A percentile compares a stretch with the other conserved stretches of the same genome.
Conservation (phyloP, 164 flowering plant species). For the Chimonanthus praecox region DNA sequence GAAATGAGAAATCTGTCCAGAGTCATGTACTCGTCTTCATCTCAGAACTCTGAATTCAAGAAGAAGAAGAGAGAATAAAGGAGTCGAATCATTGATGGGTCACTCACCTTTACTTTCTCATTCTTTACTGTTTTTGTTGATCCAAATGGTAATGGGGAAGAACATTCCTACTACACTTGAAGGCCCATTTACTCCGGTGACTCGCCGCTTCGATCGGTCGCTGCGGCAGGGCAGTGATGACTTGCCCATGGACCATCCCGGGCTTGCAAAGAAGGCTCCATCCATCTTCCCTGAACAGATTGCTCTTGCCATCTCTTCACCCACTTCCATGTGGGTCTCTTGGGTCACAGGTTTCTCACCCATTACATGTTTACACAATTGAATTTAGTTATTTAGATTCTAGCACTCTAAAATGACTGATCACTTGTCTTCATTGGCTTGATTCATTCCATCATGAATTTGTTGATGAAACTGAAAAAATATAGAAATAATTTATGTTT, state of each 20-base stretch:
- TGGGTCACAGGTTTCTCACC: constrained; percentile 73
- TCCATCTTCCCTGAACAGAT: constrained; percentile 75
- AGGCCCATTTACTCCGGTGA: constrained; percentile 77
- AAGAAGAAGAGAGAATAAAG: background rate
- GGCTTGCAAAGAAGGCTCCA: constrained; percentile 55
- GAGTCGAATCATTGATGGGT: constrained; percentile 4
- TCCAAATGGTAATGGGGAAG: constrained; percentile 2
- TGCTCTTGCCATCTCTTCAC: constrained; percentile 67
- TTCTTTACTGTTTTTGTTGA: background rate
- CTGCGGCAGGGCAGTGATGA: constrained; percentile 75
- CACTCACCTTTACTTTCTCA: background rate
- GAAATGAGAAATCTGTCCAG: background rate
- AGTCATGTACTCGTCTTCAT: too few relatives aligned
- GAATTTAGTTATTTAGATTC: background rate
- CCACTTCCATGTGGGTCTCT: constrained; percentile 85
- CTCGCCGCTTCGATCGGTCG: constrained; percentile 57
- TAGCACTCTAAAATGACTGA: background rate
- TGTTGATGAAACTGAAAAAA: background rate
- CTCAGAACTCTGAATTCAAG: background rate
- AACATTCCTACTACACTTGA: constrained; percentile 70
- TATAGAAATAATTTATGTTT: background rate
- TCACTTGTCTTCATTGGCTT: background rate
- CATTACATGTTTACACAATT: background rate
- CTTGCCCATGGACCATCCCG: constrained; percentile 66
- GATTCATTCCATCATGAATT: background rate